Base-by-base conservation (phyloP, 2,329 filamentous ascomycete species). In the Cucurbitaria berberidis region DNA sequence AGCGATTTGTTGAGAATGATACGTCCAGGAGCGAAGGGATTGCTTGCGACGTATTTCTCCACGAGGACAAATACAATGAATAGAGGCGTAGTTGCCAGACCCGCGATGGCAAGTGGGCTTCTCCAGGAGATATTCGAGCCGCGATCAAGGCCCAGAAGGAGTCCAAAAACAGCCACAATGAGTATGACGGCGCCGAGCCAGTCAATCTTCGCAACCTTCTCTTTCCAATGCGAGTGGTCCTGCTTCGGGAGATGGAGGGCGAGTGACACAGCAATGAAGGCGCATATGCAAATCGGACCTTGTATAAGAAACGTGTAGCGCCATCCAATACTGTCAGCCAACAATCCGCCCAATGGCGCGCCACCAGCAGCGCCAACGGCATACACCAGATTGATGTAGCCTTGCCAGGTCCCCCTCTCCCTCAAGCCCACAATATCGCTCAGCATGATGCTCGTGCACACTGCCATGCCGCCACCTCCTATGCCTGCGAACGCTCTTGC, bases 291-390 rank as follows among this genome's bases (percentile, higher is more conserved):
- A 5, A 91, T 69, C 2, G 90, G 90, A 0, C 84, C 83, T 69
- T 93, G 90, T 2, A 80, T 80, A 11, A 90, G 72, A 67, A 95
- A 93, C 0, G 89, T 83, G 87, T 88, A 91, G 60, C 89, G 79
- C 89, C 89, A 92, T 29, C 89, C 88, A 45, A 92, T 81, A 4
- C 81, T 84, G 70, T 92, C 89, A 0, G 88, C 84, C n/a, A 92
- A 72, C 6, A 90, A 70, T 2, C 90, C 89, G 15, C 83, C 90
- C 0, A 93, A 60, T 0, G 89, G 88, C 4, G 86, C 89, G 2
- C 90, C 90, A 5, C 82, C 80, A 5, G 85, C 84, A 3, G 88
- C 83, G n/a, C 89, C 90, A 16, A 80, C 75, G 0, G 88, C 87
- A 64, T 83, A 91, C 43, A 91, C 81, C 57, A 92, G 82, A 70